Conservation (phyloP, 2,329 filamentous ascomycete species). For the Penicillium sp. region DNA sequence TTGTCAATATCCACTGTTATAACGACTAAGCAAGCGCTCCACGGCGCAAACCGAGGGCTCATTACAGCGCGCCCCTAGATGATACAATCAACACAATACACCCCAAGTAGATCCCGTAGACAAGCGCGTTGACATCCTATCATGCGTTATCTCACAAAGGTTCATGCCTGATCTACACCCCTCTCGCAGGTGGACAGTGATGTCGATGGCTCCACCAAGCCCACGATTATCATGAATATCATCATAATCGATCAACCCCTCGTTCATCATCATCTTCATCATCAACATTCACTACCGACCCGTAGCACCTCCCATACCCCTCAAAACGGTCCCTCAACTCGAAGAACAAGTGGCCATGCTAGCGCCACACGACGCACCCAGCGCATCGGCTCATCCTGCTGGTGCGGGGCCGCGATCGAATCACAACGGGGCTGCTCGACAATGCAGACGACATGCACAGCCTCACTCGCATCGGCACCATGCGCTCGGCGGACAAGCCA, state of each 20-base stretch:
- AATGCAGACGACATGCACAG: slow-evolving; percentile 36
- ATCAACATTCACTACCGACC: no score
- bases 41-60: not conserved
- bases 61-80: not conserved
- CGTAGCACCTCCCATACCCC: no score
- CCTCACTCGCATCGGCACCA: slow-evolving; percentile 32
- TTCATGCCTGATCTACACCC: not conserved
- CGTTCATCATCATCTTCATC: not conserved
- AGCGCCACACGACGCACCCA: slow-evolving; percentile 33
- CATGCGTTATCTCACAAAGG: slow-evolving; percentile 1
- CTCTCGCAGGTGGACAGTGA: not conserved
- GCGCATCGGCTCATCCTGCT: slow-evolving; percentile 29
- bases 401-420: slow-evolving; percentile 36
- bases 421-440: slow-evolving; percentile 19
- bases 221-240: not conserved
- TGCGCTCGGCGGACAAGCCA: slow-evolving; percentile 1
- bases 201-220: not conserved
- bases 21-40: not conserved
- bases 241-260: not conserved
- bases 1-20: not conserved
- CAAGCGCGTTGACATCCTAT: not conserved
- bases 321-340: not conserved
- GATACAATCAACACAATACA: not conserved
- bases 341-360: slow-evolving; percentile 20
- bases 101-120: not conserved